phyloP scores from a whole-genome alignment of 2,329 filamentous ascomycete genomes.

The Cordyceps tenuipes region DNA sequence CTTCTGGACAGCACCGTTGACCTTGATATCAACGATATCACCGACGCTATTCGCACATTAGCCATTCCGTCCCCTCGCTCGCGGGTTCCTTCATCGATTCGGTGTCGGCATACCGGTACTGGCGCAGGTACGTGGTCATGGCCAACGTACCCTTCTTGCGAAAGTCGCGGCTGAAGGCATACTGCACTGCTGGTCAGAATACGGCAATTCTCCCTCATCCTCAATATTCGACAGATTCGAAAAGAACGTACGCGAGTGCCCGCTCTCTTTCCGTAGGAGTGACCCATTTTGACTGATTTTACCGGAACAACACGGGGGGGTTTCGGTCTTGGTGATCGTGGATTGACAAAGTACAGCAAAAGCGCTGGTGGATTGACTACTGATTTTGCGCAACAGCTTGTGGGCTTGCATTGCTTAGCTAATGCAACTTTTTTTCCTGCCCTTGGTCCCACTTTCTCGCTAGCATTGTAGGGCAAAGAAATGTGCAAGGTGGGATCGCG shows the following conservation, averaged over 20 bases:
- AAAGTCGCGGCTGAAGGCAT: constrained; percentile 91
- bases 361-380: constrained; percentile 26
- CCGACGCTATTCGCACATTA: constrained; percentile 57
- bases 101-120: constrained; percentile 61
- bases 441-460: constrained; percentile 3
- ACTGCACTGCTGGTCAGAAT: constrained; percentile 39
- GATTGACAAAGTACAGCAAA: constrained; percentile 23
- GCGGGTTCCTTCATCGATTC: constrained; percentile 23
- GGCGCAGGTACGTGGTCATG: constrained; percentile 87
- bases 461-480: constrained; percentile 25
- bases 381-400: constrained; percentile 31
- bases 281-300: constrained; percentile 65
- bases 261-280: constrained; percentile 77
- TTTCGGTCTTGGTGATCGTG: constrained; percentile 35
- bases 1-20: constrained; percentile 97
- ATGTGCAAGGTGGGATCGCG: constrained; percentile 12
- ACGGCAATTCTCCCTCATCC: constrained; percentile 10
- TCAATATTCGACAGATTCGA: constrained; percentile 8
- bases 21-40: constrained; percentile 98
- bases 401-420: constrained; percentile 29
- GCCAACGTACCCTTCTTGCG: constrained; percentile 92
- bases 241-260: constrained; percentile 66
- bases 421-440: constrained; percentile 26
- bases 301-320: constrained; percentile 24
- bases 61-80: constrained; percentile 25